These are phyloP conservation scores for Zancudomyces culisetae DNA, from an alignment of 371 early-diverging fungal genomes.

Conservation along the genomic window DNA sequence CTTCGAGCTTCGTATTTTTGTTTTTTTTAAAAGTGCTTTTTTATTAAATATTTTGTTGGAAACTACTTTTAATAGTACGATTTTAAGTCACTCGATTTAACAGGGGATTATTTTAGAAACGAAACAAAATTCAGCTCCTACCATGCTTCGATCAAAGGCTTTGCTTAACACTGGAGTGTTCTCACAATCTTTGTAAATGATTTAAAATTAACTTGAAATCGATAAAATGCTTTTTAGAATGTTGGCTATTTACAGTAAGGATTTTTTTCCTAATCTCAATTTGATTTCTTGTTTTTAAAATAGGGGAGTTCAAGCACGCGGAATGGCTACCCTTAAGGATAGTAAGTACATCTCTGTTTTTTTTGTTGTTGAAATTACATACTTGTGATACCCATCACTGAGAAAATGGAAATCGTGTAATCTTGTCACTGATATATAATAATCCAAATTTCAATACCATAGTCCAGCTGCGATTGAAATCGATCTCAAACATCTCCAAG, in stretches of 20 bases:
- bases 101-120: background rate
- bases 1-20: background rate
- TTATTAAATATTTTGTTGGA: background rate
- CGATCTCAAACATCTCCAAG: constrained; percentile 92
- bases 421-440: background rate
- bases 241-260: no score
- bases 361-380: no score
- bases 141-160: background rate
- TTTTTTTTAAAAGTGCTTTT: background rate
- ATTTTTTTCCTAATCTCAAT: no score
- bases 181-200: background rate
- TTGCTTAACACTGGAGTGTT: background rate
- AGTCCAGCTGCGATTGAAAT: constrained; percentile 89
- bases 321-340: constrained; percentile 84
- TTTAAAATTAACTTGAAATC: no score
- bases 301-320: constrained; percentile 46
- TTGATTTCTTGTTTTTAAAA: constrained; percentile 1
- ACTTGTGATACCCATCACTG: no score
- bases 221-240: constrained; percentile 1
- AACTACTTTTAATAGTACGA: background rate
- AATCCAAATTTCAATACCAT: background rate
- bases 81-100: background rate
- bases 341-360: constrained; percentile 52
- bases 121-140: background rate
- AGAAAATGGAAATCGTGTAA: background rate